A percentile compares a stretch with the other conserved stretches of the same genome.
Evolutionary conservation across 495 filamentous ascomycete genomes (phyloP).

Genomic region (Talaromyces adpressus): DNA sequence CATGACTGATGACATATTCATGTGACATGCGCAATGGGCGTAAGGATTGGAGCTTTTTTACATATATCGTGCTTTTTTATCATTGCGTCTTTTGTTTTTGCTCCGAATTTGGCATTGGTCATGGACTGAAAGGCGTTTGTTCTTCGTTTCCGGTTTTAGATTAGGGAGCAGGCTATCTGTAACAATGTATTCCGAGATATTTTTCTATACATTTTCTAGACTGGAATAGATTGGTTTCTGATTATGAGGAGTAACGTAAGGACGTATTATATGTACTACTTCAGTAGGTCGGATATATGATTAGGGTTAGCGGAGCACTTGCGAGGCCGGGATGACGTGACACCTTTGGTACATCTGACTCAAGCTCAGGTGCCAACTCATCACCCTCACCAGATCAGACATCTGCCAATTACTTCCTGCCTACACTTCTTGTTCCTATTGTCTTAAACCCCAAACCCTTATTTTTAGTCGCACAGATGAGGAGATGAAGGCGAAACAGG

Average conservation of each 20-base stretch:
- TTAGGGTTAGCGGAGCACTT: not conserved
- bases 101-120: constrained; percentile 4
- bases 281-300: not conserved
- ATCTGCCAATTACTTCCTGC: not conserved
- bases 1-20: constrained; percentile 8
- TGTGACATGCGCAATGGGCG: constrained; percentile 15
- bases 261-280: too few species aligned
- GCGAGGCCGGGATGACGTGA: not conserved
- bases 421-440: not conserved
- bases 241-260: not conserved
- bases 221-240: not conserved
- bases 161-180: not conserved
- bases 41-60: constrained; percentile 24
- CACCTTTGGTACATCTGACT: not conserved
- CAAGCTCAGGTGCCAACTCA: constrained; percentile 1
- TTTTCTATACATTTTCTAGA: not conserved
- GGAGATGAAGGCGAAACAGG: not conserved
- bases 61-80: constrained; percentile 7
- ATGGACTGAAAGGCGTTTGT: not conserved
- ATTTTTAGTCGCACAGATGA: not conserved
- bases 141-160: not conserved
- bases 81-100: not conserved
- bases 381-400: not conserved
- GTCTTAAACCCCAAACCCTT: not conserved
- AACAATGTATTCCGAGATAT: not conserved